phyloP scores from a whole-genome alignment of 306 rosid genomes.

The Vigna reflexopilosa region DNA sequence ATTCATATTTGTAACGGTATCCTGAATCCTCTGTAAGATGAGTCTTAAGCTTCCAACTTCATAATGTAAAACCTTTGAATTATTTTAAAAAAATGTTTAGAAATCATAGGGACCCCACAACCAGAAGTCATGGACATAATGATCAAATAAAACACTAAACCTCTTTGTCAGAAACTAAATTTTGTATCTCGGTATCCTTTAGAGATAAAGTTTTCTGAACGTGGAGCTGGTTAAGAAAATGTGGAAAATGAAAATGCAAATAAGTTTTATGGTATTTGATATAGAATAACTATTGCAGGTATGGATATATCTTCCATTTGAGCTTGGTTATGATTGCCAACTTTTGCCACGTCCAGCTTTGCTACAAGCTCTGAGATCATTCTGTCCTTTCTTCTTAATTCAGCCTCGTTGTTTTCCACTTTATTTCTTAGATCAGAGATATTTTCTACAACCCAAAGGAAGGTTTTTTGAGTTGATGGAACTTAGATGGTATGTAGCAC shows the following conservation, averaged over 20 bases:
- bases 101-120: slow-evolving; percentile 39
- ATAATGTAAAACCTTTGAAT: slow-evolving; percentile 57
- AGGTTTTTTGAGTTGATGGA: slow-evolving; percentile 26
- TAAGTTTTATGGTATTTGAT: slow-evolving; percentile 23
- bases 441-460: slow-evolving; percentile 54
- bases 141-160: slow-evolving; percentile 45
- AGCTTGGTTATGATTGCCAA: slow-evolving; percentile 51
- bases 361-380: slow-evolving; percentile 77
- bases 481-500: slow-evolving; percentile 26
- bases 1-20: slow-evolving; percentile 58
- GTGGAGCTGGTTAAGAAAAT: slow-evolving; percentile 66
- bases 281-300: slow-evolving; percentile 9
- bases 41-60: slow-evolving; percentile 69
- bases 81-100: slow-evolving; percentile 39
- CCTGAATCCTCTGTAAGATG: slow-evolving; percentile 67
- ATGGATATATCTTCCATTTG: slow-evolving; percentile 78
- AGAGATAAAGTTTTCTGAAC: slow-evolving; percentile 63
- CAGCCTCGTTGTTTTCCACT: slow-evolving; percentile 59
- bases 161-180: slow-evolving; percentile 70
- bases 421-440: slow-evolving; percentile 61
- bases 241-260: slow-evolving; percentile 27
- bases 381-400: slow-evolving; percentile 62
- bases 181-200: slow-evolving; percentile 65
- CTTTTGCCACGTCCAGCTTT: slow-evolving; percentile 57
- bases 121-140: slow-evolving; percentile 28